Base-by-base conservation (phyloP, 179 eudicot genomes). In the Pouteria campechiana region DNA sequence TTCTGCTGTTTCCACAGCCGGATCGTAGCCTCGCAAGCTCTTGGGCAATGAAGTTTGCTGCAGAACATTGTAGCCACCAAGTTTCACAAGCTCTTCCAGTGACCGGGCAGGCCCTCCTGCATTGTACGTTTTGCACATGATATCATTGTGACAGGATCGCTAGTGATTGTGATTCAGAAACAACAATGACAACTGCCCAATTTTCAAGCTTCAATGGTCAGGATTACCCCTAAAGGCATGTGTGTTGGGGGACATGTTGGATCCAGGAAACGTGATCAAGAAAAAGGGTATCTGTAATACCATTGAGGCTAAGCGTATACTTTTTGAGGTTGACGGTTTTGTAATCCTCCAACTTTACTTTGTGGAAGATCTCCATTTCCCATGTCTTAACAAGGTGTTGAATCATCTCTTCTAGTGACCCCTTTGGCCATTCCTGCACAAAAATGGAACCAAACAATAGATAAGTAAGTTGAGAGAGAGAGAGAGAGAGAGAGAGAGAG, bases 321-420 rank as follows among this genome's bases (percentile, higher is more conserved):
- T 67, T 72, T 7, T 38, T 38, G 1, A 71, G 52, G 59, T 83
- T 81, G 8, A 75, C 15, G 7, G 81, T 25, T 63, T 75, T 83
- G 44, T 32, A 60, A 52, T 83, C 88, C 37, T 60, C 44, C 10
- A 55, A 68, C 32, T 55, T 18, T 1, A 52, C 48, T 53, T 83
- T 83, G 50, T 83, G 72, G 36, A 83, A 65, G 13, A 79, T 37
- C 47, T 83, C 89, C 89, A 83, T 83, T 45, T 79, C 94, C 73
- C 73, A 71, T 30, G 89, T 65, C 68, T 83, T 83, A 18, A 83
- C 84, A 22, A 83, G 69, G 30, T 57, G 60, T 28, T 83, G 89
- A 46, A 76, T 88, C 39, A 66, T 64, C 36, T 83, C 82, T 62
- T 83, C 89, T 1, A 83, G 41, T 34, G 94, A 76, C 32, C 93